These are phyloP conservation scores for Choanephora cucurbitarum DNA, from an alignment of 371 early-diverging fungal genomes.

Conservation along the genomic window DNA sequence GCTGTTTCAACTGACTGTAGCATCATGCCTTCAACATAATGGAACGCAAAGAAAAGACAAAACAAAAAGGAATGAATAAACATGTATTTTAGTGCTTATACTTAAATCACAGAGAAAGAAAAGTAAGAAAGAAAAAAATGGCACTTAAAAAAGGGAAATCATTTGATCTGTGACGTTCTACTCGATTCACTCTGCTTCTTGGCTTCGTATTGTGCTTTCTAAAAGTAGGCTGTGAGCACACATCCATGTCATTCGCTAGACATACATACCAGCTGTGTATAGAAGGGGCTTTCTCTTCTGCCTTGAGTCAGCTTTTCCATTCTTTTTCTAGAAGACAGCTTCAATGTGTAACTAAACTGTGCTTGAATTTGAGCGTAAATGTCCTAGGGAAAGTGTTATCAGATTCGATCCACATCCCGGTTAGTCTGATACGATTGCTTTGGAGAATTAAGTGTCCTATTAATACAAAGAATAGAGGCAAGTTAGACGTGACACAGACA, in stretches of 20 bases:
- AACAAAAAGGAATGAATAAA: not conserved
- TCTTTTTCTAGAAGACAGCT: slow-evolving; percentile 46
- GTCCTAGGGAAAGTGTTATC: slow-evolving; percentile 30
- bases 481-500: too few relatives aligned
- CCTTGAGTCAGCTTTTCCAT: slow-evolving; percentile 47
- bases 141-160: not conserved
- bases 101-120: too few relatives aligned
- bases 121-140: not conserved
- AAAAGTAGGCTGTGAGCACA: too few relatives aligned
- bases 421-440: too few relatives aligned
- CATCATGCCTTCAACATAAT: not conserved
- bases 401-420: too few relatives aligned
- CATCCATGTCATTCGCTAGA: too few relatives aligned
- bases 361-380: slow-evolving; percentile 56
- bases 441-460: too few relatives aligned
- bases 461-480: too few relatives aligned
- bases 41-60: not conserved
- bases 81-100: not conserved
- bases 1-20: slow-evolving; percentile 26
- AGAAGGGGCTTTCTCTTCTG: slow-evolving; percentile 38
- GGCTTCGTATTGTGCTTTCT: slow-evolving; percentile 30
- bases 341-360: slow-evolving; percentile 56
- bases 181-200: slow-evolving; percentile 12
- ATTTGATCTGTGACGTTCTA: not conserved
- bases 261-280: slow-evolving; percentile 34